Evolutionary conservation across 2,329 filamentous ascomycete genomes (phyloP).

Genomic region (Bipolaris cookei): DNA sequence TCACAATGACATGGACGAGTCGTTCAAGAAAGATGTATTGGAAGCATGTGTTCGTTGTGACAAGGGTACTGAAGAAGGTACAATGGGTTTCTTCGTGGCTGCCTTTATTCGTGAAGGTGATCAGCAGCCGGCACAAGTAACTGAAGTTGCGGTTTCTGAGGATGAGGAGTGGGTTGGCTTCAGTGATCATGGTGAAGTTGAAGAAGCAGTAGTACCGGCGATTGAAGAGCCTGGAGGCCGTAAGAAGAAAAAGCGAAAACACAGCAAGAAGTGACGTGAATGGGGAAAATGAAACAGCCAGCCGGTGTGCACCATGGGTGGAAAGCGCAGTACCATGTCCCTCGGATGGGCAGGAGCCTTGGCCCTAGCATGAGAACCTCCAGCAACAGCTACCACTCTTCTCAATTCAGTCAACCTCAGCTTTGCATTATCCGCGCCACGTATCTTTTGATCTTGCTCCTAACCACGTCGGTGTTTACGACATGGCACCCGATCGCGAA

Average conservation of each 20-base stretch:
- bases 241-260: constrained; percentile 34
- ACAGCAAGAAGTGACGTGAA: not conserved
- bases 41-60: constrained; percentile 83
- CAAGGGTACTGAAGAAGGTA: constrained; percentile 79
- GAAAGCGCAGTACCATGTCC: not conserved
- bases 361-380: not conserved
- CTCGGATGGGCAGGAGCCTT: not conserved
- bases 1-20: constrained; percentile 51
- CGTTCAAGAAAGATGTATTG: constrained; percentile 53
- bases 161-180: constrained; percentile 55
- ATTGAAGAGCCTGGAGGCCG: constrained; percentile 6
- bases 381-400: not conserved
- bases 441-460: not conserved
- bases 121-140: constrained; percentile 1
- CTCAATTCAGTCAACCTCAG: not conserved
- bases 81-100: constrained; percentile 97
- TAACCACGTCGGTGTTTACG: not conserved
- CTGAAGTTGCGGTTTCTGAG: constrained; percentile 16
- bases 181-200: constrained; percentile 41
- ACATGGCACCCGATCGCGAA: not conserved
- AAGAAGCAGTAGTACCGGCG: constrained; percentile 4
- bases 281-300: not conserved
- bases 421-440: not conserved
- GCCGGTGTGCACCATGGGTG: not conserved
- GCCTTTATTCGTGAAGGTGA: constrained; percentile 71